phyloP scores from a whole-genome alignment of 1,139 yeast genomes.

The Saccharomyces hybrid region DNA sequence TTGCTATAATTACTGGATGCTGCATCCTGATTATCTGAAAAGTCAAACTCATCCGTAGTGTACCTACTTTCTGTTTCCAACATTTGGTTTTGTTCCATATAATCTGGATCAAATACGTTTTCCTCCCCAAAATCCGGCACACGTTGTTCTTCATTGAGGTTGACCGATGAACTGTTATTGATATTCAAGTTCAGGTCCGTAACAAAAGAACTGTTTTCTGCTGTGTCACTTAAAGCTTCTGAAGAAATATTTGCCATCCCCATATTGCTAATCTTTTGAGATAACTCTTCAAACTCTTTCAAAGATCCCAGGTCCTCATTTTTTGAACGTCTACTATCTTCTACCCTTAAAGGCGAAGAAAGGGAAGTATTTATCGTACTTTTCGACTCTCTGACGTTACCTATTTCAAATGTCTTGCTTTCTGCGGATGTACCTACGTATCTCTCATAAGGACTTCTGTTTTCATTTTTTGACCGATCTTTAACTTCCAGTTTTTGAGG shows the following conservation, averaged over 20 bases:
- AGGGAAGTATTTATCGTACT: slow-evolving; percentile 14
- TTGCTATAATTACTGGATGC: not conserved
- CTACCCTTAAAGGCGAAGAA: slow-evolving; percentile 5
- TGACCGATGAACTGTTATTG: not conserved
- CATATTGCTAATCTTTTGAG: slow-evolving; percentile 16
- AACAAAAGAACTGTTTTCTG: not conserved
- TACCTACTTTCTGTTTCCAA: slow-evolving; percentile 18
- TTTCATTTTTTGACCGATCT: slow-evolving; percentile 2
- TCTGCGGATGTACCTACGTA: slow-evolving; percentile 20
- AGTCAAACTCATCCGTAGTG: slow-evolving; percentile 10
- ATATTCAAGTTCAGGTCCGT: slow-evolving; percentile 10
- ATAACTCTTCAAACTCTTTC: slow-evolving; percentile 8
- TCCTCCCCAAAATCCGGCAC: slow-evolving; percentile 10
- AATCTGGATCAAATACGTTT: slow-evolving; percentile 28
- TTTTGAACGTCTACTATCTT: slow-evolving; percentile 4
- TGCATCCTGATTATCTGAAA: slow-evolving; percentile 3
- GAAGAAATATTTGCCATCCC: slow-evolving; percentile 5
- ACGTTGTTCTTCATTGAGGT: not conserved
- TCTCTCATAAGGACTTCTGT: slow-evolving; percentile 22
- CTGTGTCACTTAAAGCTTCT: not conserved
- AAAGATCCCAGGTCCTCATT: slow-evolving; percentile 1
- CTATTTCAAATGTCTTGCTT: slow-evolving; percentile 20
- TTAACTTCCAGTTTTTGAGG: slow-evolving; percentile 2
- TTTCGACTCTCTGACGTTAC: slow-evolving; percentile 20
- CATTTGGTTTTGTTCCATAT: slow-evolving; percentile 23